Base-by-base conservation (phyloP, 2,329 filamentous ascomycete genomes). In the Penicillium hesseltinei region DNA sequence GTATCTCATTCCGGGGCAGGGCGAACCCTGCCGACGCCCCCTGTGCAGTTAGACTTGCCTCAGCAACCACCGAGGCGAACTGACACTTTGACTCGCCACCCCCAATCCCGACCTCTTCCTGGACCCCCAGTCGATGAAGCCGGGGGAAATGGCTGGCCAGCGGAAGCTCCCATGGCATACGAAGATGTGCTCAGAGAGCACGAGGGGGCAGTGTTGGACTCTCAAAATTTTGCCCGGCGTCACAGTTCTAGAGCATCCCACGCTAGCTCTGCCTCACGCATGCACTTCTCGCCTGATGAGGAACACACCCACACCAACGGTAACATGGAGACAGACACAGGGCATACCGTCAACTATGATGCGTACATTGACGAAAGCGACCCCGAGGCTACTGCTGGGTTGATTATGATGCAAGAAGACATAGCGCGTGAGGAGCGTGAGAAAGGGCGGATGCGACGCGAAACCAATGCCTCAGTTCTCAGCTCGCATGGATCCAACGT, bases 381-480 rank as follows among this genome's bases (percentile, higher is more conserved):
- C 69, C 86, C 89, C 0, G 93, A 97, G 73, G 93, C 89, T 21
- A 87, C 89, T 39, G 91, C 91, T 59, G 93, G 94, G 17, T 78
- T 95, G 51, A 84, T 90, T 70, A 92, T 92, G 63, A 86, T 97
- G 82, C 86, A 87, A 71, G 82, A 87, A 71, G 90, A 95, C 58
- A 85, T 87, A 50, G 80, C 76, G 6, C 80, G 83, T 44, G 81
- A 71, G 27, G 74, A 63, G 39, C 63, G 67, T 25, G 57, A 67
- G 23, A 67, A 81, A 59, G 78, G 76, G 21, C 84, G 86, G 49
- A 81, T 84, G 56, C 83, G 84, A 64, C 86, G 84, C 67, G 80
- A 82, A 63, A 80, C 81, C 17, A 76, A 78, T 64, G 77, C 81
- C 19, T 81, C 80, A 8, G 84, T 81, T 70, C 75, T 80, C 43